Evolutionary conservation across 768 basidiomycete genomes (phyloP).

Genomic region (Xerocomellus amylosporus): DNA sequence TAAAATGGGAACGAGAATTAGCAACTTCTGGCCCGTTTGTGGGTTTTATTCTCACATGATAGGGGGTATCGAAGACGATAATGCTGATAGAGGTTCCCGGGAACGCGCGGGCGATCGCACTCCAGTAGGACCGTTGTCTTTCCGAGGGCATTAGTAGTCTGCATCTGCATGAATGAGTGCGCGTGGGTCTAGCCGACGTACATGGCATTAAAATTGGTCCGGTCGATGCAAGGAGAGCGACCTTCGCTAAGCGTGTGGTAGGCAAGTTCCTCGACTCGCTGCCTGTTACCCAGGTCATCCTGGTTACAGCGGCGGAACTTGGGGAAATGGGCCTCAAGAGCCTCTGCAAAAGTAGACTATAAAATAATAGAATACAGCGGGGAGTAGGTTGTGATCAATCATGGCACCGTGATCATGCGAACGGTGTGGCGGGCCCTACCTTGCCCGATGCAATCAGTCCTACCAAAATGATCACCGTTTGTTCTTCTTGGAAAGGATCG

Average conservation of each 20-base stretch:
- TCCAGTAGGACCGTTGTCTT: slow-evolving; percentile 75
- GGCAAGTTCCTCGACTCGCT: slow-evolving; percentile 60
- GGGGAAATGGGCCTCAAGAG: slow-evolving; percentile 60
- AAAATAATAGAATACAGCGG: neutral
- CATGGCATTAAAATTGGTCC: slow-evolving; percentile 71
- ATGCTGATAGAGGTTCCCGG: slow-evolving; percentile 65
- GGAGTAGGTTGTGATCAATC: slow-evolving; percentile 5
- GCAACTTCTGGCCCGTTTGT: slow-evolving; percentile 1
- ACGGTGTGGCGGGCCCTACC: slow-evolving; percentile 34
- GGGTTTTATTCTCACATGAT: slow-evolving; percentile 50
- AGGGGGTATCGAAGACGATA: slow-evolving; percentile 75
- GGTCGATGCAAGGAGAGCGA: slow-evolving; percentile 75
- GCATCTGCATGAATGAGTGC: neutral
- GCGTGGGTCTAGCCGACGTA: slow-evolving; percentile 35
- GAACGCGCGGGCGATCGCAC: slow-evolving; percentile 64
- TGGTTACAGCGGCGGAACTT: slow-evolving; percentile 72
- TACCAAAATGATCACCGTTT: slow-evolving; percentile 66
- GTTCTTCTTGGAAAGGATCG: slow-evolving; percentile 31
- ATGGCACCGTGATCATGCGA: neutral
- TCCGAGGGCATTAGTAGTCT: slow-evolving; percentile 2
- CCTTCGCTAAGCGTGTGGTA: slow-evolving; percentile 51
- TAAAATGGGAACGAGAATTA: slow-evolving; percentile 13
- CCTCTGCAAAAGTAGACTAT: slow-evolving; percentile 65
- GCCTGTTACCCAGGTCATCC: slow-evolving; percentile 72
- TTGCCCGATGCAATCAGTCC: slow-evolving; percentile 77